Percentiles rank a stretch among this genome's conserved stretches.
phyloP scores from a whole-genome alignment of 1,284 basidiomycete species.

The Tilletia caries region DNA sequence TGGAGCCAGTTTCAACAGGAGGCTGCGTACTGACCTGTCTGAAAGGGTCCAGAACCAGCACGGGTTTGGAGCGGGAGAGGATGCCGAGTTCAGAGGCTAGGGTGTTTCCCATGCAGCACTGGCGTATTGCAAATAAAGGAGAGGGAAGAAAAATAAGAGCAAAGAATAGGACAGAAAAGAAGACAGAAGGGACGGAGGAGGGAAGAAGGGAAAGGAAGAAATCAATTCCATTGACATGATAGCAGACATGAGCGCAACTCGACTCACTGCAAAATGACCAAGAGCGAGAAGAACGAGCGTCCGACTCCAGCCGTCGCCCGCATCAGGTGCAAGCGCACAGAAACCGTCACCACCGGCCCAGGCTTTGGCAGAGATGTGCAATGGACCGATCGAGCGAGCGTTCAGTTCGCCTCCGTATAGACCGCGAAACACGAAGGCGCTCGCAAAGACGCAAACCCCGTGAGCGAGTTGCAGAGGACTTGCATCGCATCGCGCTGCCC shows the following conservation, averaged over 20 bases:
- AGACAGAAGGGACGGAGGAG: too few species aligned
- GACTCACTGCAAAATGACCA: conserved; percentile 34
- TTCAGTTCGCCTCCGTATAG: conserved; percentile 13
- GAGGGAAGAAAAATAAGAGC: background rate
- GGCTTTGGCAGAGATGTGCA: background rate
- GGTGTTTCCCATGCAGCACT: conserved; percentile 45
- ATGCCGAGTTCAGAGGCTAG: conserved; percentile 46
- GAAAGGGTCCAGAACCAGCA: conserved; percentile 25
- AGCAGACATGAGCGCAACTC: too few species aligned
- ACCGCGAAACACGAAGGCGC: conserved; percentile 17
- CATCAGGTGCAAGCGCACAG: background rate
- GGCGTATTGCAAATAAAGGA: background rate
- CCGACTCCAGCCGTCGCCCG: background rate
- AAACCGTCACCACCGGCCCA: background rate
- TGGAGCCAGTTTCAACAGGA: too few species aligned
- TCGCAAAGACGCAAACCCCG: conserved; percentile 18
- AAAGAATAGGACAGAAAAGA: background rate
- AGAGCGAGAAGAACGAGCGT: conserved; percentile 26
- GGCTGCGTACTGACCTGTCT: conserved; percentile 13
- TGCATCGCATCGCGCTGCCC: conserved; percentile 37
- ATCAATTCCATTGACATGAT: too few species aligned
- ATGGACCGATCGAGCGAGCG: background rate
- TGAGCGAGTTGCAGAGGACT: conserved; percentile 37
- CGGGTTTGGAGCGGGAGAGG: conserved; percentile 28
- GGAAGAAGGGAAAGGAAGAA: too few species aligned